Base-by-base conservation (phyloP, 2,329 filamentous ascomycete genomes). In the Colletotrichum sp. region DNA sequence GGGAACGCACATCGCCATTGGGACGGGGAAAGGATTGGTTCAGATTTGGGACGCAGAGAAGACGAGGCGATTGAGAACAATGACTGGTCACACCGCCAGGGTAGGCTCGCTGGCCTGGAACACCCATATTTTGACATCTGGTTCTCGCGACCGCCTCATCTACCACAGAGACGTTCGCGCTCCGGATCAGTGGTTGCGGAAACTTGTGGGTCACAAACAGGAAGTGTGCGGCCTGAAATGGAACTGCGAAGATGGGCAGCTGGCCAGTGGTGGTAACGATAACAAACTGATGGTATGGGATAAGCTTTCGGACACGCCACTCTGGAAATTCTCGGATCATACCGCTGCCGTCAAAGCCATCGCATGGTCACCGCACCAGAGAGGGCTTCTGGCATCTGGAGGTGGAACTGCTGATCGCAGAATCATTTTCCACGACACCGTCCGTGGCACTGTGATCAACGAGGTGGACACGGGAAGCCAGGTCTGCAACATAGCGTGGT, bases 241-340 rank as follows among this genome's bases (percentile, higher is more conserved):
- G 97, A 99, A 99, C 81, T 95, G 94, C 73, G 96, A 98, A 79
- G 96, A 98, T 80, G 95, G 96, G 7, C 97, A 99, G 83, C 90
- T 99, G 30, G 97, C 97, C 14, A 98, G 95, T 71, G 97, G 97
- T 65, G 97, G 97, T 7, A 99, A 99, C 84, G 97, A 99, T 87
- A 99, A 99, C 87, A 98, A 98, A 83, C 89, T 99, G 61, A 97
- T 98, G 91, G 96, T 99, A 28, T 99, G 97, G 97, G 97, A 99
- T 81, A 97, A 97, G 82, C 90, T 98, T 74, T 95, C 93, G n/a
- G 94, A 97, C 79, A 95, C 96, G 9, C 97, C 97, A 2, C 89
- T 97, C 4, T 98, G 95, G 89, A 97, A 98, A 80, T 98, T 98
- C 84, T 94, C 94, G 21, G 96, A 98, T 78, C 97, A 99, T 83